Evolutionary conservation across 768 basidiomycete genomes (phyloP), one percentile per base, ranked within the genome.

Genomic region (Suillus spraguei): DNA sequence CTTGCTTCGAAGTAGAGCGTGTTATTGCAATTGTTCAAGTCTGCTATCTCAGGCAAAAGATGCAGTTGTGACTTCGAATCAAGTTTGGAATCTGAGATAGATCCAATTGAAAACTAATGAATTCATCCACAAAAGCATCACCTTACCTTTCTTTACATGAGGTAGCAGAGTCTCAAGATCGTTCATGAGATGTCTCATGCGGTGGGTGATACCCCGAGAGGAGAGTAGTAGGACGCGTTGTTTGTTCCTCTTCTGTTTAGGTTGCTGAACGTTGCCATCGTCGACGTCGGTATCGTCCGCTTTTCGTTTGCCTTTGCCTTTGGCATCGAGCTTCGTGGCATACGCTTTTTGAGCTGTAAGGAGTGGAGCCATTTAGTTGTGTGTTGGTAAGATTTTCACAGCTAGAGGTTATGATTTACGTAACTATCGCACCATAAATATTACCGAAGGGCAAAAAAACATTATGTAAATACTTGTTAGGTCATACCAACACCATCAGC

Each of bases 11-110:
- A 97, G 80, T 97, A 99, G 22, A 99, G 80, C 5, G 96, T 84
- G 72, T 99, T 99, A 79, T 98, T 98, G 79, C 97, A 99, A 73
- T 95, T 97, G 75, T 97, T 90, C 38, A 99, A 86, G 77, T 99
- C 97, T 35, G 97, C 94, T 20, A 99, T 87, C 77, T 99, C 97
- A 49, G 97, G 97, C 35, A 99, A 82, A 44, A 98, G 87, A 67
- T 92, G 84, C 3, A 99, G 82, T 66, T 97, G 94, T 61, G 92
- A 94, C 78, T 99, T 99, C 36, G 95, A 95, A 78, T 99, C 97
- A 47, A 99, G 86, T 78, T 99, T 99, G 58, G 97, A 90, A 74
- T 99, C 97, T 99, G 70, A 44, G 6, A 60, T 65, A 61, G 36
- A 14, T 50, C 28, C 14, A 32, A 39, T 63, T 28, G 49, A 47